Evolutionary conservation across 148 eudicot species (phyloP).

Genomic region (Tetragonia tetragonoides): DNA sequence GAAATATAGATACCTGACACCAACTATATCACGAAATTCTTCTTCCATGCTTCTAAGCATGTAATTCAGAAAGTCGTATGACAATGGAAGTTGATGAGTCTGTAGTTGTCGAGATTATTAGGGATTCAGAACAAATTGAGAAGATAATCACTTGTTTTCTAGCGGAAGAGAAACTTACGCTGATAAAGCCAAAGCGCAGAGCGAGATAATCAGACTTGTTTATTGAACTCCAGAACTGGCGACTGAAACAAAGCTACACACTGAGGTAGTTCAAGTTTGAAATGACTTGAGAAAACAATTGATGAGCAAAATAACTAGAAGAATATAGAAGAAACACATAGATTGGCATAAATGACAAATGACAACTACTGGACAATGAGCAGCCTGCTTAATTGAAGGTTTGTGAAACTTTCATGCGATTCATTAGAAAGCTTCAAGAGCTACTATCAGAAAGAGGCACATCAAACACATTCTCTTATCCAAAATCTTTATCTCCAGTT

Average conservation of each 20-base stretch:
- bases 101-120: conserved; percentile 29
- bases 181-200: conserved; percentile 62
- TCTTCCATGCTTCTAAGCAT: conserved; percentile 84
- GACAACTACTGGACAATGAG: background rate
- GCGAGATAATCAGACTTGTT: conserved; percentile 68
- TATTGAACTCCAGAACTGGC: conserved; percentile 80
- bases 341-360: background rate
- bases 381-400: too few species aligned
- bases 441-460: background rate
- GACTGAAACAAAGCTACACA: conserved; percentile 81
- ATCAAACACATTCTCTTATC: too few species aligned
- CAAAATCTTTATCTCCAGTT: background rate
- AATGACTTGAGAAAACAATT: background rate
- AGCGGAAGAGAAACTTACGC: conserved; percentile 40
- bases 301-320: background rate
- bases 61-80: conserved; percentile 76
- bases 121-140: background rate
- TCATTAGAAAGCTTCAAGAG: background rate
- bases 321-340: background rate
- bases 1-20: conserved; percentile 51
- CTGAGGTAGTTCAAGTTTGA: conserved; percentile 22
- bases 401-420: too few species aligned
- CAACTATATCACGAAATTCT: conserved; percentile 83
- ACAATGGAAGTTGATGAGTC: conserved; percentile 77
- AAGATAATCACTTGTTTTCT: background rate